Evolutionary conservation across 352 stramenopile species (phyloP), one percentile per base, ranked within the genome.

Genomic region (Pythium oligandrum): DNA sequence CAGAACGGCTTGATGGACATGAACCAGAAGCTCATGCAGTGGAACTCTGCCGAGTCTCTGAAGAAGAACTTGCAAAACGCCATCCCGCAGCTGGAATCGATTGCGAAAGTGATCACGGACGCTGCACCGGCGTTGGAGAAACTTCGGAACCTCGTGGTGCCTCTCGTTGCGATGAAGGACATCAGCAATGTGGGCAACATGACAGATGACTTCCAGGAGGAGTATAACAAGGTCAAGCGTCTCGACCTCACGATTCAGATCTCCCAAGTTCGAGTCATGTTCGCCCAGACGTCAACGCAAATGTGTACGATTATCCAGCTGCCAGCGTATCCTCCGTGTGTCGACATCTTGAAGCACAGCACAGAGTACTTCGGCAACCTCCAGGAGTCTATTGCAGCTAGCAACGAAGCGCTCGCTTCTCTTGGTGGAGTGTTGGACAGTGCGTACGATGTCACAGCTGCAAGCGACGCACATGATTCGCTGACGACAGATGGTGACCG

Each of bases 311-410:
- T 48, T 17, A 35, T 35, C 17, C 8, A 8, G 8, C 8, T 8
- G 17, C 31, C 44, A 11, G 31, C n/a, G 31, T 34, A 34, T n/a
- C 7, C 7, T 8, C 38, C 38, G 38, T 42, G 38, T 42, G 38
- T 42, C 7, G 38, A 42, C 12, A 42, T 48, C 17, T 9, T 35
- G 8, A 48, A 48, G 44, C 1, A 48, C 44, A 48, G n/a, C 44
- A 48, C n/a, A 26, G 6, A 48, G 4, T 55, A 48, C 49, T 55
- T 55, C 45, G 49, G 36, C 33, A 55, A 55, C 45, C 10, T 48
- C 8, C 31, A 31, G 17, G 36, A 48, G 6, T 55, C 6, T 45
- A 30, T 48, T n/a, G 26, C 31, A 34, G 33, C 49, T n/a, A 47
- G 49, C 38, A 47, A 42, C 32, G n/a, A 7, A 26, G 44, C 17